Evolutionary conservation across 768 basidiomycete genomes (phyloP).

Genomic region (Pleurotus salmoneostramineus): DNA sequence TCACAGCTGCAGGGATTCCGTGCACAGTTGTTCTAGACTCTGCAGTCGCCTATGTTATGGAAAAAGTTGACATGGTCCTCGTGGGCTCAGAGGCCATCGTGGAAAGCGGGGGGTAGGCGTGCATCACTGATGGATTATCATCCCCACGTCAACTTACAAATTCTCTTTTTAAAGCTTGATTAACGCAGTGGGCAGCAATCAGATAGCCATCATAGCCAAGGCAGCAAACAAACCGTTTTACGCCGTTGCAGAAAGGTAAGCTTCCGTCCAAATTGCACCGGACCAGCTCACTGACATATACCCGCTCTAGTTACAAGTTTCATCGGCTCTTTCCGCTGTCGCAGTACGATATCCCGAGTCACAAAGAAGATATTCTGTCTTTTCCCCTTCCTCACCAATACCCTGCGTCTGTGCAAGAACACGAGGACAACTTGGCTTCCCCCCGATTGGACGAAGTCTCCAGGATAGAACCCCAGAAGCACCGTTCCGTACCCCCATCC

Average conservation of each 20-base stretch:
- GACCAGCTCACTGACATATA: slow-evolving; percentile 13
- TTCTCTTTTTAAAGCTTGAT: slow-evolving; percentile 37
- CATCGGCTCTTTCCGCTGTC: slow-evolving; percentile 93
- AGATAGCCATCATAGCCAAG: slow-evolving; percentile 95
- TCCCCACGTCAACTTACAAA: background rate
- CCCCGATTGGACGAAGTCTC: slow-evolving; percentile 3
- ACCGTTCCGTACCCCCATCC: slow-evolving; percentile 15
- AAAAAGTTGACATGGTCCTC: slow-evolving; percentile 90
- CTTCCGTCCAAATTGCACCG: slow-evolving; percentile 15
- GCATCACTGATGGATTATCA: slow-evolving; percentile 7
- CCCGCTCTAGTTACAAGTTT: slow-evolving; percentile 82
- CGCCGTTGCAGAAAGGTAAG: slow-evolving; percentile 85
- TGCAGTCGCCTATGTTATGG: slow-evolving; percentile 96
- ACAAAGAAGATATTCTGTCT: slow-evolving; percentile 71
- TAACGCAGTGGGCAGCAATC: slow-evolving; percentile 92
- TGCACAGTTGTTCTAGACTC: slow-evolving; percentile 94
- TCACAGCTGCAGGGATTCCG: slow-evolving; percentile 88
- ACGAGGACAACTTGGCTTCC: slow-evolving; percentile 11
- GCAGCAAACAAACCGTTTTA: slow-evolving; percentile 95
- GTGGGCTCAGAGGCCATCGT: slow-evolving; percentile 98
- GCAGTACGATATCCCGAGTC: slow-evolving; percentile 83
- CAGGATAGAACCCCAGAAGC: slow-evolving; percentile 9
- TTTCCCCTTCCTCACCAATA: slow-evolving; percentile 45
- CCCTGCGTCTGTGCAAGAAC: slow-evolving; percentile 2
- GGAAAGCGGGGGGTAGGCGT: slow-evolving; percentile 73